Evolutionary conservation across 1,284 basidiomycete species (phyloP).

Genomic region (Cutaneotrichosporon arboriforme): DNA sequence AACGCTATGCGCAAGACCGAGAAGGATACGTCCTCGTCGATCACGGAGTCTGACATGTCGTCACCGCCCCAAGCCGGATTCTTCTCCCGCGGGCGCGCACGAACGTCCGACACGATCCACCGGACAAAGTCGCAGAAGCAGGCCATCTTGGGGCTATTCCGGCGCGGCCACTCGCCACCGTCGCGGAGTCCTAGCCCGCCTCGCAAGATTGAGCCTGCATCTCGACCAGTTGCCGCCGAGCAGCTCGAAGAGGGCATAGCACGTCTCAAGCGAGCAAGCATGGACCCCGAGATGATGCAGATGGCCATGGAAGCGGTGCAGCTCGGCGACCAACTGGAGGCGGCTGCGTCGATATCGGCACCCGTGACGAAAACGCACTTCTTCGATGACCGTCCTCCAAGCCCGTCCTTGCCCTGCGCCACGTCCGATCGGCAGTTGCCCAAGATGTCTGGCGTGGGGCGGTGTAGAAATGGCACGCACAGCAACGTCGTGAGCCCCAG

Average conservation of each 20-base stretch:
- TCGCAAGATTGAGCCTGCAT: constrained; percentile 15
- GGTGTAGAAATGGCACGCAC: constrained; percentile 21
- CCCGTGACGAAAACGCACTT: constrained; percentile 39
- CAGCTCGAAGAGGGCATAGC: constrained; percentile 43
- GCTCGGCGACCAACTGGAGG: constrained; percentile 17
- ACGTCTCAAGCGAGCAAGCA: constrained; percentile 36
- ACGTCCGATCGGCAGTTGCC: not conserved
- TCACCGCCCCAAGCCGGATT: not conserved
- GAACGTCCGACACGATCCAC: not conserved
- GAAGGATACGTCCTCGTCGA: constrained; percentile 15
- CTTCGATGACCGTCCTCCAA: constrained; percentile 21
- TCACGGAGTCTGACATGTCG: constrained; percentile 4
- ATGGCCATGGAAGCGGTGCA: constrained; percentile 13
- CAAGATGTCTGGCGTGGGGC: not conserved
- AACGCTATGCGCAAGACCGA: constrained; percentile 23
- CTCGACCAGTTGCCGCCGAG: constrained; percentile 22
- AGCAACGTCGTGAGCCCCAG: constrained; percentile 40
- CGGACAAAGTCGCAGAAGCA: constrained; percentile 23
- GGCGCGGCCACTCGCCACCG: constrained; percentile 38
- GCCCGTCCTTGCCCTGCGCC: not conserved
- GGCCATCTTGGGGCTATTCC: constrained; percentile 37
- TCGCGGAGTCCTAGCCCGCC: constrained; percentile 44
- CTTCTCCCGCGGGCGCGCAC: constrained; percentile 18
- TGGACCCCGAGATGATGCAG: constrained; percentile 27
- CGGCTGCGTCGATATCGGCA: constrained; percentile 22